Base-by-base conservation (phyloP, 495 filamentous ascomycete genomes). In the Neurospora sp. region DNA sequence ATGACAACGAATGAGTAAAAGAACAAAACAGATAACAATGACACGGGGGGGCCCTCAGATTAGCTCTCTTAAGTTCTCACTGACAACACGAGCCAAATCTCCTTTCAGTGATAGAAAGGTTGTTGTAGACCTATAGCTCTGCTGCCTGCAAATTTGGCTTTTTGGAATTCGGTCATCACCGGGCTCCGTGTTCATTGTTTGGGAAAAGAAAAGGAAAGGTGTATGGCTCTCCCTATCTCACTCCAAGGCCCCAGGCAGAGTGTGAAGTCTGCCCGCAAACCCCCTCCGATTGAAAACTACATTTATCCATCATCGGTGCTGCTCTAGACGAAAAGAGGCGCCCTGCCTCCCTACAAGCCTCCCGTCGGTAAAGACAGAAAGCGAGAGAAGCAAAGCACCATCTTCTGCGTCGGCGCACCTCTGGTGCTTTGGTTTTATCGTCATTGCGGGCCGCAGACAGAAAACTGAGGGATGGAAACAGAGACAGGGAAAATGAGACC, bases 71-170 rank as follows among this genome's bases (percentile, higher is more conserved):
- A 60, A 73, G 86, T 89, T 88, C 86, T 86, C 87, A 89, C 76
- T 54, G 86, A 80, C 81, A 88, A 88, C 87, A 73, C 78, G 80
- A 81, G 75, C 73, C 54, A 70, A 72, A 69, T 60, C 42, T 69
- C 20, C 14, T 62, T 75, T 70, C n/a, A 62, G 37, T 54, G 20
- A 54, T 54, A 46, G 71, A 71, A 70, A 72, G 70, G 60, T 54
- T 35, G 37, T 38, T 35, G 40, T 41, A 72, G 70, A 72, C 72
- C 77, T 38, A 76, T 72, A 76, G 76, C 78, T 83, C 79, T 75
- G 86, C 81, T 88, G 85, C 79, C 86, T 89, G 84, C 87, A 88
- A 88, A 86, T 89, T 88, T 88, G 87, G 87, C 86, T 88, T 89
- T 87, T 87, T 87, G 86, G 86, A 83, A 83, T 85, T 85, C 18